A percentile compares a stretch with the other conserved stretches of the same genome.
Conservation (phyloP, 805 yeast genomes). For the Starmerella davenportii region DNA sequence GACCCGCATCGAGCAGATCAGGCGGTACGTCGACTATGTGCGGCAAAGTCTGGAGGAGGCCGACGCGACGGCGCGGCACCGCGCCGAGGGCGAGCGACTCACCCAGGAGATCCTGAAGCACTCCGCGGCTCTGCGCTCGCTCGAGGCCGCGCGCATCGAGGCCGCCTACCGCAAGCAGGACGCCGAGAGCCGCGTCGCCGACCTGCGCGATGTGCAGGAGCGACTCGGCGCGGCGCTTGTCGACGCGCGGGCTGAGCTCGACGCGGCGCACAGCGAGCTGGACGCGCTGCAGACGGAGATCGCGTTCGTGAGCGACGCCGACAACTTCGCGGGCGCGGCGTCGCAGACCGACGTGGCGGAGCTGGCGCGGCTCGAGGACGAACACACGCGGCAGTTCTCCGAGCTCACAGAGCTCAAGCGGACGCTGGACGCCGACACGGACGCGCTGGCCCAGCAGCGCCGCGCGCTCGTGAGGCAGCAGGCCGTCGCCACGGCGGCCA, state of each 20-base stretch:
- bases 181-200: not conserved
- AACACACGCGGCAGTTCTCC: not conserved
- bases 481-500: not conserved
- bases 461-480: not conserved
- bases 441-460: not conserved
- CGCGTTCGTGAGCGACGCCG: not conserved
- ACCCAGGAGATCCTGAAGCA: not conserved
- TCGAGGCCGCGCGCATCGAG: not conserved
- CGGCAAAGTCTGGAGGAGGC: constrained; percentile 20
- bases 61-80: not conserved
- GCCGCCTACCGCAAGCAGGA: not conserved
- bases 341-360: not conserved
- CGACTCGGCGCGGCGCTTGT: not conserved
- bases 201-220: not conserved
- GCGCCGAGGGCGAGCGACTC: not conserved
- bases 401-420: not conserved
- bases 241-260: not conserved
- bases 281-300: not conserved
- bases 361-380: not conserved
- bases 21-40: constrained; percentile 35
- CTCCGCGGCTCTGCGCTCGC: not conserved
- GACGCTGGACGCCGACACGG: not conserved
- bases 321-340: not conserved
- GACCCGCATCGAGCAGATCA: not conserved
- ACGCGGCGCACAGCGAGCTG: not conserved